phyloP scores from a whole-genome alignment of 2,329 filamentous ascomycete genomes.

The Cytospora schulzeri region DNA sequence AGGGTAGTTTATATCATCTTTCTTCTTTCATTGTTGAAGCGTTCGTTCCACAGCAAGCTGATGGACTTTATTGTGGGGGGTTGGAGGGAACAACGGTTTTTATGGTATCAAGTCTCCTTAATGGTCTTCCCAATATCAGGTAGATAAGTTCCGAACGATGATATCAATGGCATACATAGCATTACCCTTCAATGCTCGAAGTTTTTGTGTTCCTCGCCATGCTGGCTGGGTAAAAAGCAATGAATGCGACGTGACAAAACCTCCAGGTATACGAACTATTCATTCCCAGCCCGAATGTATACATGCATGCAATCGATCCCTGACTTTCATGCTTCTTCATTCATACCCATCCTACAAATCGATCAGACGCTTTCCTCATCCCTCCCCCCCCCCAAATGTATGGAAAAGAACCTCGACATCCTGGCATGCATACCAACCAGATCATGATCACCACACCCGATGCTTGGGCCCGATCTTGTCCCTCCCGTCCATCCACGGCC shows the following conservation, averaged over 20 bases:
- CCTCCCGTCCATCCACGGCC: conserved; percentile 80
- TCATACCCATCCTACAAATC: not conserved
- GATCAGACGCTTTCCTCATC: too few relatives aligned
- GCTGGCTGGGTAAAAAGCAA: not conserved
- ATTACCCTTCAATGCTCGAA: conserved; percentile 4
- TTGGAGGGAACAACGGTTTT: not conserved
- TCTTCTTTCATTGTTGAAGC: not conserved
- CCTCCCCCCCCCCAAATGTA: too few relatives aligned
- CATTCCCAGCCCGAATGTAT: not conserved
- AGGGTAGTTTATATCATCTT: not conserved
- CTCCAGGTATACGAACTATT: not conserved
- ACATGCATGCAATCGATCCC: not conserved
- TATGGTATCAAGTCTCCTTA: not conserved
- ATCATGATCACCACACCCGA: too few relatives aligned
- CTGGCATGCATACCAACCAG: too few relatives aligned
- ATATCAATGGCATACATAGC: conserved; percentile 7
- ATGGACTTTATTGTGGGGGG: not conserved
- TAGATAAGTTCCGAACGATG: not conserved
- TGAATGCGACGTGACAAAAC: not conserved
- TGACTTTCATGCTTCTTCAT: not conserved
- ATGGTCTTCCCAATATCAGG: conserved; percentile 11
- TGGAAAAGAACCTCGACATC: not conserved
- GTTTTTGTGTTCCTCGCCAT: too few relatives aligned
- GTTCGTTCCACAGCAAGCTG: not conserved
- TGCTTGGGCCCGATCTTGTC: conserved; percentile 59